phyloP scores from a whole-genome alignment of 1,284 basidiomycete genomes.

The Neolentinus lepideus region DNA sequence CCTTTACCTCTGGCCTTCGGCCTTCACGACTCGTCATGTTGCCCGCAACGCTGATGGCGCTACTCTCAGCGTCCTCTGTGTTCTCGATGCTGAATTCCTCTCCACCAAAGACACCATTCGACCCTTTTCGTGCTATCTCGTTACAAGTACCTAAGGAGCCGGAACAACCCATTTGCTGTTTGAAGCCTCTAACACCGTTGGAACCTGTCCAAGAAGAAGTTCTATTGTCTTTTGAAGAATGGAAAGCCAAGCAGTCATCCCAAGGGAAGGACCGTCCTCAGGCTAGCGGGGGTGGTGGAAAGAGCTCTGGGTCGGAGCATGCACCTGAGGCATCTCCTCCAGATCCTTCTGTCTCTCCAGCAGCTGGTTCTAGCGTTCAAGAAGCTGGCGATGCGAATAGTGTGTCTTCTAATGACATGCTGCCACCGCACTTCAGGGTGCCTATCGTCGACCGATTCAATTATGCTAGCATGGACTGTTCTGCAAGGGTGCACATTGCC shows the following conservation, averaged over 20 bases:
- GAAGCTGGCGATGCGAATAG: slow-evolving; percentile 8
- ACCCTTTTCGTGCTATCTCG: slow-evolving; percentile 53
- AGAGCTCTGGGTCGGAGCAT: slow-evolving; percentile 9
- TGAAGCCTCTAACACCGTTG: slow-evolving; percentile 43
- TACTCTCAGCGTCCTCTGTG: slow-evolving; percentile 6
- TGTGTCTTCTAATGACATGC: slow-evolving; percentile 15
- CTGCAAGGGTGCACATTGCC: slow-evolving; percentile 82
- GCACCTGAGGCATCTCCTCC: neutral
- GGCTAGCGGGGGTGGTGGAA: slow-evolving; percentile 12
- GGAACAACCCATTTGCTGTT: slow-evolving; percentile 58
- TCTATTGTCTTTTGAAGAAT: slow-evolving; percentile 84
- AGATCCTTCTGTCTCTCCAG: slow-evolving; percentile 4
- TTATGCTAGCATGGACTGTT: slow-evolving; percentile 91
- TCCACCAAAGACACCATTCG: slow-evolving; percentile 38
- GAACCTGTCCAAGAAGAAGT: slow-evolving; percentile 47
- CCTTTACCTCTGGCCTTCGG: neutral
- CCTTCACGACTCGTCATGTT: slow-evolving; percentile 3
- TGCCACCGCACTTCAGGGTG: slow-evolving; percentile 57
- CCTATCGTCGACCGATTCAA: slow-evolving; percentile 82
- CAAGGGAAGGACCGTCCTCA: slow-evolving; percentile 10
- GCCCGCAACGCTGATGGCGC: slow-evolving; percentile 7
- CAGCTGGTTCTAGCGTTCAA: slow-evolving; percentile 11
- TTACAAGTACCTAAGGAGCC: slow-evolving; percentile 37
- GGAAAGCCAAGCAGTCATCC: slow-evolving; percentile 63
- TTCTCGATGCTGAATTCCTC: slow-evolving; percentile 11